Percentiles rank a stretch among this genome's conserved stretches.
phyloP scores from a whole-genome alignment of 2,329 filamentous ascomycete species.

The Colletotrichum plurivorum region DNA sequence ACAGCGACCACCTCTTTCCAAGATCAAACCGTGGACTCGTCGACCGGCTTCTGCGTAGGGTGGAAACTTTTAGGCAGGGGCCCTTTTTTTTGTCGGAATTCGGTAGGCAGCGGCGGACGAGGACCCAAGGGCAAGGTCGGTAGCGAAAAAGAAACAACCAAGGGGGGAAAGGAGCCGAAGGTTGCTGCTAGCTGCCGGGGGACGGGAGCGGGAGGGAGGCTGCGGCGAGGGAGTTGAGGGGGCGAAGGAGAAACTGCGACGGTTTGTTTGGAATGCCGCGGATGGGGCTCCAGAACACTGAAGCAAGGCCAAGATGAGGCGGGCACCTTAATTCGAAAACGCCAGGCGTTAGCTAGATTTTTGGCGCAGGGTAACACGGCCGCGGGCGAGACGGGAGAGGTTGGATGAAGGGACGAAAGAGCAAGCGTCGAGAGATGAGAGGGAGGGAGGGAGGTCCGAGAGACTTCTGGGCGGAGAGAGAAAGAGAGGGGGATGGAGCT shows the following conservation, averaged over 20 bases:
- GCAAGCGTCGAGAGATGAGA: constrained; percentile 27
- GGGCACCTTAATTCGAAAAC: constrained; percentile 3
- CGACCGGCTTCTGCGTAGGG: neutral
- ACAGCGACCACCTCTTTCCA: constrained; percentile 5
- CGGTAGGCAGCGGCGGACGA: constrained; percentile 10
- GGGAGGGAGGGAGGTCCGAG: constrained; percentile 37
- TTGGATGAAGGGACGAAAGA: constrained; percentile 31
- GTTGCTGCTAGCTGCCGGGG: neutral
- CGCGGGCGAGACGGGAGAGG: constrained; percentile 28
- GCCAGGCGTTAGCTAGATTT: too few relatives aligned
- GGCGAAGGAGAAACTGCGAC: neutral
- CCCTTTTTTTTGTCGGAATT: neutral
- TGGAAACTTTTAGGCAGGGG: neutral
- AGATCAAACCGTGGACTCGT: constrained; percentile 3
- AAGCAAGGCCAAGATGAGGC: constrained; percentile 12
- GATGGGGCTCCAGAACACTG: constrained; percentile 6
- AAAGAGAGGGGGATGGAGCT: neutral
- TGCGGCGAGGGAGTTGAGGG: constrained; percentile 26
- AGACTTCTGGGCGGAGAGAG: neutral
- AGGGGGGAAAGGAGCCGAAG: constrained; percentile 10
- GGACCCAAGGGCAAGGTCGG: neutral
- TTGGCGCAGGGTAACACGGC: constrained; percentile 13
- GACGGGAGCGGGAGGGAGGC: constrained; percentile 4
- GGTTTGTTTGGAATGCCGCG: constrained; percentile 34
- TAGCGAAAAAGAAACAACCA: constrained; percentile 19